Evolutionary conservation across 495 filamentous ascomycete species (phyloP).

Genomic region (Penicilliopsis zonata): DNA sequence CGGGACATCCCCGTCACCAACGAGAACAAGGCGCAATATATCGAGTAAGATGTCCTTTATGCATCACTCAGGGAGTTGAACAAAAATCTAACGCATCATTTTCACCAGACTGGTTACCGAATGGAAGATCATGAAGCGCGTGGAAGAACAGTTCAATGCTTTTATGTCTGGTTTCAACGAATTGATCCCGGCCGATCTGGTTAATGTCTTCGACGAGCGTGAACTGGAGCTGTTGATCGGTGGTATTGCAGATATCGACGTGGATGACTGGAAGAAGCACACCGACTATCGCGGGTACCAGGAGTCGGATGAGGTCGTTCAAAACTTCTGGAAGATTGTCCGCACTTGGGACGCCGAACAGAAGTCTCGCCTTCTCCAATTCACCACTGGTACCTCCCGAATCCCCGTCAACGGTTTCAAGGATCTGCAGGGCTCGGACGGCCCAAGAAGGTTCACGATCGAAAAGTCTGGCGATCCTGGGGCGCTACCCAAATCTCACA

Average conservation of each 20-base stretch:
- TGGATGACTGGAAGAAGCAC: conserved; percentile 99
- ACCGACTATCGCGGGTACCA: conserved; percentile 99
- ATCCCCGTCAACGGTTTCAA: conserved; percentile 99
- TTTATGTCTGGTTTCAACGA: conserved; percentile 98
- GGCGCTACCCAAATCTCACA: conserved; percentile 93
- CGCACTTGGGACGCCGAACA: conserved; percentile 96
- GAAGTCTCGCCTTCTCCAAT: conserved; percentile 91
- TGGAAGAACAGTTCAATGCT: conserved; percentile 94
- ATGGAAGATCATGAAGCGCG: conserved; percentile 97
- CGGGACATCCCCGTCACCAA: conserved; percentile 92
- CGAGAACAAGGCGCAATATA: conserved; percentile 90
- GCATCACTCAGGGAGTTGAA: conserved; percentile 1
- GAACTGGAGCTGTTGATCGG: conserved; percentile 95
- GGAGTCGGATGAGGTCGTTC: conserved; percentile 90
- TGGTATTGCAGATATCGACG: conserved; percentile 98
- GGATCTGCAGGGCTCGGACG: conserved; percentile 95
- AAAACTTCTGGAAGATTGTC: conserved; percentile 98
- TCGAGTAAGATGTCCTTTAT: conserved; percentile 49
- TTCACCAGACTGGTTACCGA: conserved; percentile 70
- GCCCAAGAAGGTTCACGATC: conserved; percentile 90
- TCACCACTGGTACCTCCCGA: conserved; percentile 92
- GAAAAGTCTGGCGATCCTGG: conserved; percentile 87
- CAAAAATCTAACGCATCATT: conserved; percentile 1
- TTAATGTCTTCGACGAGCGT: conserved; percentile 97
- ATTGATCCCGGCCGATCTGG: conserved; percentile 87